Base-by-base conservation (phyloP, 2,329 filamentous ascomycete species). In the Exophiala viscosa region DNA sequence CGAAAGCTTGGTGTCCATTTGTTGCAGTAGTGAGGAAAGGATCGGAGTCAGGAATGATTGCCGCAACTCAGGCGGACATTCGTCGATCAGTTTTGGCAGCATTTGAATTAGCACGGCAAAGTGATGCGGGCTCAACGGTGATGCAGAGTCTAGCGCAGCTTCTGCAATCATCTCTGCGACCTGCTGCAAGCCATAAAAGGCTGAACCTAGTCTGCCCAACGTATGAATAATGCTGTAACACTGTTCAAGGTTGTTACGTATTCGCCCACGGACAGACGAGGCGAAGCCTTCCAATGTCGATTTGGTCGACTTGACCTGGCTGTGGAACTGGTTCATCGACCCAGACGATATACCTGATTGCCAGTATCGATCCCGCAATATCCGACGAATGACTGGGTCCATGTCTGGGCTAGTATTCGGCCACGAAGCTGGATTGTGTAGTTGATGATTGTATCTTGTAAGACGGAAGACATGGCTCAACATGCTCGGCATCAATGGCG, bases 351-450 rank as follows among this genome's bases (percentile, higher is more conserved):
- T 99, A 8, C 93, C 93, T 5, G 91, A 90, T 75, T 99, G 93
- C 93, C 93, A 99, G 69, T 99, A 99, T 18, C 93, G 82, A 70
- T 99, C 93, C 11, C 90, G 95, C 17, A 99, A 74, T 15, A 97
- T 90, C 17, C 88, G 82, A 39, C 84, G 81, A 35, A 97, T 87
- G 47, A 95, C 83, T 4, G 79, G 74, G 53, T 85, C 85, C 76
- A 95, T 86, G 38, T 95, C 89, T 9, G 76, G 68, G 1, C 90
- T 86, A 13, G 96, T 73, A 31, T 85, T 81, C 8, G 79, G 76
- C 92, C 93, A 99, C 65, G 90, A 95, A 15, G 81, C 76, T 1
- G 88, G 82, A 63, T 96, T 91, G 66, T 96, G 90, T 57, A 95
- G 91, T 1, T 90, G 88, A 71, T 97, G 92, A 0, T 92, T 91